phyloP scores from a whole-genome alignment of 345 rosid species.

The Moricandia moricandioides region DNA sequence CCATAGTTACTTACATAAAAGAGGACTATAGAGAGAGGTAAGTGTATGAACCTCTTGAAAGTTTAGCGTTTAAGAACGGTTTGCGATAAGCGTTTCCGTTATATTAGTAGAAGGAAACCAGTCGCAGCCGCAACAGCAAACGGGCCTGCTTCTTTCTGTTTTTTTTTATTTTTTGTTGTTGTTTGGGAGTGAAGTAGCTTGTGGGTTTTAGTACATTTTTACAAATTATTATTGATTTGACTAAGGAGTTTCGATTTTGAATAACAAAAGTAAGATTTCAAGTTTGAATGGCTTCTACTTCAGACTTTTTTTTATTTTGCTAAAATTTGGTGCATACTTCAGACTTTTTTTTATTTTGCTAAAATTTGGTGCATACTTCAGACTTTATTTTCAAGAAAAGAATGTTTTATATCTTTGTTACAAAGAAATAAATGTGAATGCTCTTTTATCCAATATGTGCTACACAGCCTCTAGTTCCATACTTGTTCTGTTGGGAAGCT shows the following conservation, averaged over 20 bases:
- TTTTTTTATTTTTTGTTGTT: neutral
- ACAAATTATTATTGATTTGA: neutral
- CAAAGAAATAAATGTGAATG: neutral
- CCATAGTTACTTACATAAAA: constrained; percentile 32
- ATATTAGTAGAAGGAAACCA: constrained; percentile 22
- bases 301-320: neutral
- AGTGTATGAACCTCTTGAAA: constrained; percentile 17
- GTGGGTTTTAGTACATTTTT: neutral
- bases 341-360: no score
- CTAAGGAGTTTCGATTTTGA: neutral
- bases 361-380: no score
- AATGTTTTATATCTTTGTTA: neutral
- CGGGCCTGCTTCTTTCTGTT: neutral
- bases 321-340: no score
- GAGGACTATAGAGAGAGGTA: constrained; percentile 6
- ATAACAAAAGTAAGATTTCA: neutral
- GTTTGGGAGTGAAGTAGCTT: constrained; percentile 9
- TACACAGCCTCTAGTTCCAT: neutral
- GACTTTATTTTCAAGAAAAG: neutral
- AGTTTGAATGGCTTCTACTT: neutral
- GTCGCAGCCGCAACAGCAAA: constrained; percentile 14
- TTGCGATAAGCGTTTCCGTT: constrained; percentile 22
- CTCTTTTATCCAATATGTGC: neutral
- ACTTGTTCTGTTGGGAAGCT: neutral
- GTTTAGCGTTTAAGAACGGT: constrained; percentile 12